Evolutionary conservation across 1,139 yeast species (phyloP), one percentile per base, ranked within the genome.

Genomic region (Yamadazyma friedrichii): DNA sequence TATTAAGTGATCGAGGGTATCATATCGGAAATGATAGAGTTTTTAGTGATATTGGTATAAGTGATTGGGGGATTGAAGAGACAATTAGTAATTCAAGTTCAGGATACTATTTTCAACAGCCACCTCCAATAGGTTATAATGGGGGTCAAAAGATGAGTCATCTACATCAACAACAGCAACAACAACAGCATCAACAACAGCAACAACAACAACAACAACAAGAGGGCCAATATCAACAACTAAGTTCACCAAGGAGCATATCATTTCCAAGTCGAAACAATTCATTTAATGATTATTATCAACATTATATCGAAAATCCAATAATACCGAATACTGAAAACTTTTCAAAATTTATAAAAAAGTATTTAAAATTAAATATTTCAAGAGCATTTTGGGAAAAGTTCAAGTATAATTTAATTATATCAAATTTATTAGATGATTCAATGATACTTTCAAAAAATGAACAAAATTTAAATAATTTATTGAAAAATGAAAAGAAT

Each of bases 11-110:
- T 10, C 24, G 38, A 11, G 36, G 36, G 22, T 17, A 17, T 11
- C 13, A 27, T 20, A 20, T 20, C 8, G 10, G n/a, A 3, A n/a
- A 35, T 20, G 38, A 35, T 28, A 9, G 31, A 35, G 15, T 32
- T n/a, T 32, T 38, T 17, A 35, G 38, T 16, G 45, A 36, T 20
- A 12, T 30, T 24, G 51, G 44, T 3, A 52, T 66, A 35, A 64
- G 73, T 42, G 74, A 68, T 47, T 68, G 74, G 74, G 74, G 74
- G 1, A 67, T 68, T 17, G 74, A 68, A 42, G 74, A 66, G 29
- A 42, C 57, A 12, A 33, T 46, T 13, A 47, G 48, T 38, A 44
- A 43, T 38, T 34, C 41, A 17, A 13, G 13, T 8, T 11, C 30
- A n/a, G 28, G 28, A 25, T 35, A 34, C 24, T 35, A 15, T 31